Percentiles rank a stretch among this genome's conserved stretches.
These are phyloP conservation scores for Claviceps cyperi DNA, from an alignment of 2,329 filamentous ascomycete species.

Conservation along the genomic window DNA sequence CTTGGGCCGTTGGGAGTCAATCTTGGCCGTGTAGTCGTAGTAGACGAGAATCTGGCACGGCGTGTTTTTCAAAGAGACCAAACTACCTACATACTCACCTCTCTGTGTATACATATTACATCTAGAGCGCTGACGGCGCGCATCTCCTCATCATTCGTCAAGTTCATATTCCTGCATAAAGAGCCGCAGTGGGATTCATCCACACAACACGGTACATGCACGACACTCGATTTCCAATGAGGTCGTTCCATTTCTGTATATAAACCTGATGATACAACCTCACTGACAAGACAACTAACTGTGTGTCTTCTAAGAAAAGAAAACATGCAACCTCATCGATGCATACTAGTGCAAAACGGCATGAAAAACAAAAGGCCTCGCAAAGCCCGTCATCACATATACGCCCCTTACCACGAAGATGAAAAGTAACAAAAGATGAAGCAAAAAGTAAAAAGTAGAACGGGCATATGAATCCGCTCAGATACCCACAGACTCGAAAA, in stretches of 20 bases:
- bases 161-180: too few species aligned
- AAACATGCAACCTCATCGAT: neutral
- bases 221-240: neutral
- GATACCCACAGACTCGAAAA: neutral
- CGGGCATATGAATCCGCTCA: neutral
- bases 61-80: too few species aligned
- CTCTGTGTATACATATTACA: too few species aligned
- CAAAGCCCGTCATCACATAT: conserved; percentile 3
- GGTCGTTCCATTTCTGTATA: neutral
- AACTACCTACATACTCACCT: too few species aligned
- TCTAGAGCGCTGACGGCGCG: too few species aligned
- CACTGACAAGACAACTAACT: neutral
- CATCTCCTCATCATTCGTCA: too few species aligned
- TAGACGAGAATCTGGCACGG: too few species aligned
- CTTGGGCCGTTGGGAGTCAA: too few species aligned
- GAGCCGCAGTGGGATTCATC: too few species aligned
- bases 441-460: neutral
- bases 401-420: neutral
- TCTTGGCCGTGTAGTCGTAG: too few species aligned
- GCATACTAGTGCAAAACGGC: neutral
- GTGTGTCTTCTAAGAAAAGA: neutral
- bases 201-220: neutral
- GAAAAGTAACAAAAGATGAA: neutral
- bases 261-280: conserved; percentile 4
- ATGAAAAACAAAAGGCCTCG: neutral